Percentiles rank a stretch among this genome's conserved stretches.
phyloP scores from a whole-genome alignment of 768 basidiomycete species.

The Leccinum aurantiacum region DNA sequence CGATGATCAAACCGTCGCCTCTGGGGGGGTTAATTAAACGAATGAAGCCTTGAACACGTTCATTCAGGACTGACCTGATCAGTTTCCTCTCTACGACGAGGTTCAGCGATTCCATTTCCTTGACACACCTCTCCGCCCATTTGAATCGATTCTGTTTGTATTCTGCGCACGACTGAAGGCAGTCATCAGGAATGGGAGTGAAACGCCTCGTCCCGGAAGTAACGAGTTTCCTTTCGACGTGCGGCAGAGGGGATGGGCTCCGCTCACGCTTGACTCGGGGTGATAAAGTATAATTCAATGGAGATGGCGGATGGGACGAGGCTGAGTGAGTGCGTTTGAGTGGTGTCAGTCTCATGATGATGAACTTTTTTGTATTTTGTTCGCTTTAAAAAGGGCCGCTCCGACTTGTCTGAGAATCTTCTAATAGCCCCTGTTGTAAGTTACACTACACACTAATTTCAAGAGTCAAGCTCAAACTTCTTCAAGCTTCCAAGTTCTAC shows the following conservation, averaged over 20 bases:
- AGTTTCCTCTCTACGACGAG: conserved; percentile 27
- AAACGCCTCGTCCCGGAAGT: conserved; percentile 31
- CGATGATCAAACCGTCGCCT: conserved; percentile 32
- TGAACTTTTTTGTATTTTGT: background rate
- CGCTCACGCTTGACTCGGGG: conserved; percentile 22
- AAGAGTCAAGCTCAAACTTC: no score
- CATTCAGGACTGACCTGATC: conserved; percentile 25
- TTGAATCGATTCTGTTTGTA: conserved; percentile 22
- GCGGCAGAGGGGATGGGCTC: conserved; percentile 12
- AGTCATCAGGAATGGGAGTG: conserved; percentile 27
- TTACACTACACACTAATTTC: no score
- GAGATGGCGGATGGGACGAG: background rate
- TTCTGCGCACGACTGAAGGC: conserved; percentile 18
- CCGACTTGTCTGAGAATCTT: conserved; percentile 5
- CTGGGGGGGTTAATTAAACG: conserved; percentile 7
- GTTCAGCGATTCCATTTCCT: conserved; percentile 21
- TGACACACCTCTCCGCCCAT: conserved; percentile 23
- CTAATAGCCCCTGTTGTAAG: background rate
- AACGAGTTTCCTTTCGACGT: conserved; percentile 20
- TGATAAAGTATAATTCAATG: background rate
- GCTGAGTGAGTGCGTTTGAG: conserved; percentile 16
- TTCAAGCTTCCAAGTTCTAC: no score
- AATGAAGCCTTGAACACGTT: background rate
- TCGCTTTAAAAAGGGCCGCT: no score
- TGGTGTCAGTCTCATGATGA: conserved; percentile 10